Percentiles rank a stretch among this genome's conserved stretches.
These are phyloP conservation scores for Coemansia sp. DNA, from an alignment of 192 early-diverging fungal species.

Conservation along the genomic window DNA sequence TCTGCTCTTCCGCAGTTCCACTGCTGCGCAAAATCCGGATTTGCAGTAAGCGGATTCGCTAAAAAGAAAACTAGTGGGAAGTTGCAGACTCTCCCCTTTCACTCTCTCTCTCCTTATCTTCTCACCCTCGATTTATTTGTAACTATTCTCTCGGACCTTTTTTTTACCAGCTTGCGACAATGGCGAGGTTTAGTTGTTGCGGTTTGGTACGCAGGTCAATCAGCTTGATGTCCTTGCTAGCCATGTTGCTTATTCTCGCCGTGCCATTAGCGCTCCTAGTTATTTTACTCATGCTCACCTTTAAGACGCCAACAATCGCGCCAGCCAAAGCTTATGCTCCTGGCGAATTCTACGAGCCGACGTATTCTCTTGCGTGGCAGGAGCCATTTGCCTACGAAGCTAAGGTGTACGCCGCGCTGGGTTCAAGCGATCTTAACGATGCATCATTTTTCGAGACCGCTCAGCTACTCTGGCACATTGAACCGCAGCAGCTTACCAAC, in stretches of 20 bases:
- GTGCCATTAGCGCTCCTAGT: background rate
- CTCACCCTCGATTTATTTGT: background rate
- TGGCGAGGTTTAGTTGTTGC: no score
- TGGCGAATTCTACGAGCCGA: background rate
- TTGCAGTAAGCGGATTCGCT: background rate
- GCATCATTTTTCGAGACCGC: slow-evolving; percentile 10
- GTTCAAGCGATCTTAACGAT: background rate
- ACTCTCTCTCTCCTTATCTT: background rate
- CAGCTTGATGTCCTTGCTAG: background rate
- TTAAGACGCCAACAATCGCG: background rate
- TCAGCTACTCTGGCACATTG: background rate
- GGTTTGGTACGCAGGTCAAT: background rate
- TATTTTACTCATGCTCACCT: background rate
- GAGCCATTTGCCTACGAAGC: slow-evolving; percentile 12
- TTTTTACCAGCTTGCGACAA: background rate
- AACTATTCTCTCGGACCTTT: background rate
- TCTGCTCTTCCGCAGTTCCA: background rate
- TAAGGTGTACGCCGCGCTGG: slow-evolving; percentile 15
- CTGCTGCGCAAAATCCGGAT: background rate
- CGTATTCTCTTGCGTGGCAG: background rate
- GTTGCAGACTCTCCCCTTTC: background rate
- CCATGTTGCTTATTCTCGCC: background rate
- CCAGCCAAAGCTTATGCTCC: background rate
- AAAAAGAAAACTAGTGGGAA: background rate
- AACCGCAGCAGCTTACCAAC: background rate